Evolutionary conservation across 2,329 filamentous ascomycete species (phyloP), one percentile per base, ranked within the genome.

Genomic region (Aspergillus japonicus): DNA sequence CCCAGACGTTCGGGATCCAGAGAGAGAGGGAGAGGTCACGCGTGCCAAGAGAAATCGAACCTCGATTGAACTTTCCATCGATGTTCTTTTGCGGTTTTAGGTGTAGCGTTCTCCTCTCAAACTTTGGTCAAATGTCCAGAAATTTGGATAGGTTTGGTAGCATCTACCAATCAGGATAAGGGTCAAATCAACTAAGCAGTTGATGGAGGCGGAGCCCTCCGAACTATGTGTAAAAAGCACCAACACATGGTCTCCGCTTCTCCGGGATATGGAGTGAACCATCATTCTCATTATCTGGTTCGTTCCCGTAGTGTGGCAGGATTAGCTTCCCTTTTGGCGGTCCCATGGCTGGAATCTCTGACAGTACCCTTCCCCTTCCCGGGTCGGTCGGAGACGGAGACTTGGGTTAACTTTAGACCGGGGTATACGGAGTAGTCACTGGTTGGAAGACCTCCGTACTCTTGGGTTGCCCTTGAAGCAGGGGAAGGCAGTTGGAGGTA

Each of bases 21-120:
- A 23, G 23, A 10, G 26, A n/a, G 16, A n/a, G 39, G 4, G 16
- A 6, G 14, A 44, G 39, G 19, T 44, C 39, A 44, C 39, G 61
- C 47, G 57, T 59, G 54, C 50, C 29, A 16, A 60, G 60, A 56
- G 29, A 31, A 56, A 58, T 59, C 42, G 61, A 61, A 54, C 23
- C 23, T 23, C 26, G 14, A 44, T 3, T 58, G 55, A 60, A 56
- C 19, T 50, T 60, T 59, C 56, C 26, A 57, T 54, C n/a, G 24
- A 29, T 19, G 35, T 60, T 58, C 57, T 56, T 62, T 64, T 64
- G 53, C 62, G 21, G 29, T 62, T 64, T 64, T 56, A 23, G 59
- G 59, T 42, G 59, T 60, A 60, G 59, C 48, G 61, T 52, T 52
- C 16, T 24, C 5, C 23, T 12, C 11, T 24, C 35, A 39, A 39